phyloP scores from a whole-genome alignment of 768 basidiomycete genomes.

The Pleurotus giganteus region DNA sequence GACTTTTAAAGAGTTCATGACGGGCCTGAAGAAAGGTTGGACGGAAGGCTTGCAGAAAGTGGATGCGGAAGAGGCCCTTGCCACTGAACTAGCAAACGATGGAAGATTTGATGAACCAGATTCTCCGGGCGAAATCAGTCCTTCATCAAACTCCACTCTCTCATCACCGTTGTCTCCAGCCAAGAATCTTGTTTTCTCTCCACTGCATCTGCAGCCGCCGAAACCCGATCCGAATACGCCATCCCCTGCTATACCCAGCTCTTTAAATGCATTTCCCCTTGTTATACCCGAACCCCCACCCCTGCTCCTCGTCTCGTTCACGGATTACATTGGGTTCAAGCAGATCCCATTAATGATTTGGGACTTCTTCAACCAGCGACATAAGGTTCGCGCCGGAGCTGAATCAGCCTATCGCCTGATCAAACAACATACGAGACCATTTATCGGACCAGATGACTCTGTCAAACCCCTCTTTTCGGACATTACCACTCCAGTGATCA shows the following conservation, averaged over 20 bases:
- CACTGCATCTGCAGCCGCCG: slow-evolving; percentile 10
- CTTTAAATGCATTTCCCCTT: slow-evolving; percentile 48
- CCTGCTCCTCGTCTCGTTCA: slow-evolving; percentile 71
- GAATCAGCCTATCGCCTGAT: slow-evolving; percentile 80
- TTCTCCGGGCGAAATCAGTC: slow-evolving; percentile 15
- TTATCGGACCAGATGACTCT: slow-evolving; percentile 35
- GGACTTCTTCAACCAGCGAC: slow-evolving; percentile 89
- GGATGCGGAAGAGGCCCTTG: slow-evolving; percentile 71
- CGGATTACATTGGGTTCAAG: slow-evolving; percentile 74
- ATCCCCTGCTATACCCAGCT: slow-evolving; percentile 12
- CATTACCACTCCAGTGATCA: slow-evolving; percentile 17
- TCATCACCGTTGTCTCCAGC: slow-evolving; percentile 17
- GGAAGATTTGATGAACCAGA: slow-evolving; percentile 74
- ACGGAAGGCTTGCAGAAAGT: slow-evolving; percentile 64
- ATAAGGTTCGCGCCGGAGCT: slow-evolving; percentile 76
- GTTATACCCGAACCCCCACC: slow-evolving; percentile 75
- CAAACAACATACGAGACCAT: slow-evolving; percentile 56
- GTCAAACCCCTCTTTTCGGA: slow-evolving; percentile 21
- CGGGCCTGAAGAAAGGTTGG: slow-evolving; percentile 85
- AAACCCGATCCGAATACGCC: background rate
- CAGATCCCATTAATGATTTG: slow-evolving; percentile 89
- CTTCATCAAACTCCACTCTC: slow-evolving; percentile 15
- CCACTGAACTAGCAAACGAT: slow-evolving; percentile 66
- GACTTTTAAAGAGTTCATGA: slow-evolving; percentile 93
- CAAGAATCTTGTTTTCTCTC: slow-evolving; percentile 17